Evolutionary conservation across 805 yeast species (phyloP).

Genomic region (Lachancea sp.): DNA sequence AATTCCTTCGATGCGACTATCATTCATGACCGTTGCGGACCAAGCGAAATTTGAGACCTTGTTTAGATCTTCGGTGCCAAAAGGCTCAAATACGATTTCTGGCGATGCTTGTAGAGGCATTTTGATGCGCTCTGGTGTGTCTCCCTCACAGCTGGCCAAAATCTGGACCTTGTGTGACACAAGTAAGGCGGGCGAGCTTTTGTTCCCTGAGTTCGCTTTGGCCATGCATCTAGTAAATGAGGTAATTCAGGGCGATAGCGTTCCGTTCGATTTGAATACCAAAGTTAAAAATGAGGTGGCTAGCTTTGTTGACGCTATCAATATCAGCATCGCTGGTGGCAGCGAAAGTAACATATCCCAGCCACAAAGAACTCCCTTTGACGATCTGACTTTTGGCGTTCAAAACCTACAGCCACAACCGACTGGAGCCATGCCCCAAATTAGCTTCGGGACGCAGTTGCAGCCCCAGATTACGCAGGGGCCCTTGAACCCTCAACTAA

Average conservation of each 20-base stretch:
- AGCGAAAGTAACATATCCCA: slow-evolving; percentile 10
- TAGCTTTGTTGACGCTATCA: slow-evolving; percentile 84
- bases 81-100: slow-evolving; percentile 42
- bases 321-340: slow-evolving; percentile 64
- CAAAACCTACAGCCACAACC: slow-evolving; percentile 33
- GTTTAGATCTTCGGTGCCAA: slow-evolving; percentile 70
- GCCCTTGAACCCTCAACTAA: slow-evolving; percentile 32
- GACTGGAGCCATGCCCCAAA: slow-evolving; percentile 36
- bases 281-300: slow-evolving; percentile 76
- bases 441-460: slow-evolving; percentile 31
- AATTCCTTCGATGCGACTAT: slow-evolving; percentile 69
- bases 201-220: slow-evolving; percentile 92
- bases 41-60: slow-evolving; percentile 82
- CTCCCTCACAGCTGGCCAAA: slow-evolving; percentile 68
- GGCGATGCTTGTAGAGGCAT: slow-evolving; percentile 76
- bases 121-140: slow-evolving; percentile 69
- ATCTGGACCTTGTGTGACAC: slow-evolving; percentile 93
- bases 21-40: slow-evolving; percentile 79
- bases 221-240: slow-evolving; percentile 82
- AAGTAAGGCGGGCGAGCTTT: slow-evolving; percentile 71
- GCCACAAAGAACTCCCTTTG: slow-evolving; percentile 36
- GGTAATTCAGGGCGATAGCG: slow-evolving; percentile 67
- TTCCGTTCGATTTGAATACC: slow-evolving; percentile 68
- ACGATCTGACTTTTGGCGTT: slow-evolving; percentile 27
- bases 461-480: slow-evolving; percentile 36